phyloP scores from a whole-genome alignment of 495 filamentous ascomycete species.

The Penicillium herquei region DNA sequence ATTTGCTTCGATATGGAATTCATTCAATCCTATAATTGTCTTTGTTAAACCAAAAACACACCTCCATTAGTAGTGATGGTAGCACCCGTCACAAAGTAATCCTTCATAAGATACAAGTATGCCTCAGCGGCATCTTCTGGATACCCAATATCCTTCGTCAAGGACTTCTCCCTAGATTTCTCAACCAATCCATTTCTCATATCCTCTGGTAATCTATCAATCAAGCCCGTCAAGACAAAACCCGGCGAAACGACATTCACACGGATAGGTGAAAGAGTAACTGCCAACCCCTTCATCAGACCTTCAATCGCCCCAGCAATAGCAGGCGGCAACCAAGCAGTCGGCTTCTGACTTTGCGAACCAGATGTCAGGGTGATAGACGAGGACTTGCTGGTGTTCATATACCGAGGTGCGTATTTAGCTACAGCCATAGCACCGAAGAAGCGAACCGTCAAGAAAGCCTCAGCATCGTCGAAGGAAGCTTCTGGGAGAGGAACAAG shows the following conservation, averaged over 20 bases:
- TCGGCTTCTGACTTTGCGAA: constrained; percentile 41
- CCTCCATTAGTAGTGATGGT: constrained; percentile 41
- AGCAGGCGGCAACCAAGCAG: constrained; percentile 39
- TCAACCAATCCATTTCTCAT: constrained; percentile 25
- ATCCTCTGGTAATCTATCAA: constrained; percentile 27
- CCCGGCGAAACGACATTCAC: constrained; percentile 61
- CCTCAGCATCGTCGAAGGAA: constrained; percentile 35
- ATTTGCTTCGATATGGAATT: no score
- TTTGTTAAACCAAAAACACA: not conserved
- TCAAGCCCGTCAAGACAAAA: constrained; percentile 52
- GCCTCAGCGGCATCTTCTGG: constrained; percentile 62
- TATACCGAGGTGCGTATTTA: constrained; percentile 47
- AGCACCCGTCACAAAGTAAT: constrained; percentile 52
- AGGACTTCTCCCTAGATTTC: constrained; percentile 19
- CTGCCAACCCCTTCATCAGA: constrained; percentile 50
- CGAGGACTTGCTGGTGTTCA: constrained; percentile 33
- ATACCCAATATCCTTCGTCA: constrained; percentile 46
- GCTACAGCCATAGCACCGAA: constrained; percentile 51
- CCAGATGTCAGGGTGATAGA: constrained; percentile 59
- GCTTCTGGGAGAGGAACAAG: constrained; percentile 35
- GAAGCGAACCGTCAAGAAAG: constrained; percentile 48
- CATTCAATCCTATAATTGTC: no score
- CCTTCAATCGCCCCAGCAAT: constrained; percentile 38
- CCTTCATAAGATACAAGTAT: constrained; percentile 64
- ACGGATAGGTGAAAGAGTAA: constrained; percentile 57